phyloP scores from a whole-genome alignment of 2,329 filamentous ascomycete genomes.

The Lachnellula hyalina region DNA sequence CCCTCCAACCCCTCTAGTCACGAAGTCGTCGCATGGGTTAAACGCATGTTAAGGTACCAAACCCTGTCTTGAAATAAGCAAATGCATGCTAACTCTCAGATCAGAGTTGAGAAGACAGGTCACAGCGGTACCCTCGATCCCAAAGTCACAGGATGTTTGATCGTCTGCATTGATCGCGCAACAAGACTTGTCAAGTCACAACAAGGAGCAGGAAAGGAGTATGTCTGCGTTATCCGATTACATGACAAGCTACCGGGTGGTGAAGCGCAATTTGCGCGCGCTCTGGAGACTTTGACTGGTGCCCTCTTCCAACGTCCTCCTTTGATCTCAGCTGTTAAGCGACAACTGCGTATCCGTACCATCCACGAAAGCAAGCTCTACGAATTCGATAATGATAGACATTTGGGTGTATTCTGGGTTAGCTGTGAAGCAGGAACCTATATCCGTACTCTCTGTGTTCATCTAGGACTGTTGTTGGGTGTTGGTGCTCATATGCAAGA shows the following conservation, averaged over 20 bases:
- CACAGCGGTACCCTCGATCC: slow-evolving; percentile 98
- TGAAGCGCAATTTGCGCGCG: slow-evolving; percentile 86
- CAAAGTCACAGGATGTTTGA: slow-evolving; percentile 94
- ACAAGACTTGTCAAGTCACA: slow-evolving; percentile 98
- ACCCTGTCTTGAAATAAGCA: not conserved
- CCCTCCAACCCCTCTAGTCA: slow-evolving; percentile 96
- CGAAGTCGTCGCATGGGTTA: slow-evolving; percentile 99
- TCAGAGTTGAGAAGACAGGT: slow-evolving; percentile 87
- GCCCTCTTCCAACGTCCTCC: slow-evolving; percentile 96
- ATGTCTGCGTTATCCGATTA: slow-evolving; percentile 89
- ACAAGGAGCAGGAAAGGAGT: slow-evolving; percentile 98
- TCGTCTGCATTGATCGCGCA: slow-evolving; percentile 92
- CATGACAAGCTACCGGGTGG: slow-evolving; percentile 94
- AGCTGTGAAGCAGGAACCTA: slow-evolving; percentile 98
- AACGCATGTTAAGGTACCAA: slow-evolving; percentile 82
- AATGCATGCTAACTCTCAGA: slow-evolving; percentile 16
- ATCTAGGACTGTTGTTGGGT: slow-evolving; percentile 69
- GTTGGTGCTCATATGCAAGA: slow-evolving; percentile 99
- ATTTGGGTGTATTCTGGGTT: slow-evolving; percentile 98
- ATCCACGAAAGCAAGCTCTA: slow-evolving; percentile 96
- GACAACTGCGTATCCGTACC: slow-evolving; percentile 94
- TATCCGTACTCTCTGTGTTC: slow-evolving; percentile 96
- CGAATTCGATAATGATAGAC: slow-evolving; percentile 97
- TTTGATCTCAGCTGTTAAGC: slow-evolving; percentile 97
- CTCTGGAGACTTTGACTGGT: slow-evolving; percentile 92